These are phyloP conservation scores for Talaromyces albobiverticillius DNA, from an alignment of 2,329 filamentous ascomycete species.

Conservation along the genomic window DNA sequence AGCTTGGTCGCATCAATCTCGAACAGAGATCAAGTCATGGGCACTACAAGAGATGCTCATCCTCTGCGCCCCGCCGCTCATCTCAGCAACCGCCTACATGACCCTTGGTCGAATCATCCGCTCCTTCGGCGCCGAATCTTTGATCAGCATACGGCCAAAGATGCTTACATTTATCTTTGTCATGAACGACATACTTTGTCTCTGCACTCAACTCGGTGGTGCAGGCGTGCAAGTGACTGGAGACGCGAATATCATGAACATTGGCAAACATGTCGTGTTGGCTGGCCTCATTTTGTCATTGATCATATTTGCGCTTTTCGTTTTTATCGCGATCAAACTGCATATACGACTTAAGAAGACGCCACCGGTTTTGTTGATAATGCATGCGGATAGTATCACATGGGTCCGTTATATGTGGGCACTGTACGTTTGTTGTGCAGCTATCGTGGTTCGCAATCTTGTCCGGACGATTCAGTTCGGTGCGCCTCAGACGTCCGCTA, in stretches of 20 bases:
- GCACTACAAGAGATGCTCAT: slow-evolving; percentile 38
- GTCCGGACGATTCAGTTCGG: slow-evolving; percentile 30
- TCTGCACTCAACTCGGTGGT: slow-evolving; percentile 33
- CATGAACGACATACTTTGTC: slow-evolving; percentile 32
- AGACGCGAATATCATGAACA: slow-evolving; percentile 19
- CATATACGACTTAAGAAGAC: background rate
- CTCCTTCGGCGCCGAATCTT: slow-evolving; percentile 32
- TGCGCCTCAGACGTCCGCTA: slow-evolving; percentile 8
- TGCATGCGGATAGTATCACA: slow-evolving; percentile 5
- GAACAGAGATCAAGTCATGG: slow-evolving; percentile 27
- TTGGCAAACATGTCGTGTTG: slow-evolving; percentile 19
- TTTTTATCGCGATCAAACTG: background rate
- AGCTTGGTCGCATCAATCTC: slow-evolving; percentile 30
- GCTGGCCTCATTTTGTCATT: slow-evolving; percentile 2
- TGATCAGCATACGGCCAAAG: slow-evolving; percentile 31
- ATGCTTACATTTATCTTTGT: slow-evolving; percentile 40
- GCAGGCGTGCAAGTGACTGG: slow-evolving; percentile 29
- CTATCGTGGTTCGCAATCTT: slow-evolving; percentile 28
- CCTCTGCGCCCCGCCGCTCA: slow-evolving; percentile 40
- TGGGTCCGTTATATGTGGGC: slow-evolving; percentile 28
- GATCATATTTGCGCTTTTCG: background rate
- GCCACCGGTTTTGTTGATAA: background rate
- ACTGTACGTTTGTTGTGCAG: slow-evolving; percentile 24
- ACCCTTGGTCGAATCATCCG: slow-evolving; percentile 39
- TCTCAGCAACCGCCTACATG: slow-evolving; percentile 40